phyloP scores from a whole-genome alignment of 768 basidiomycete species.

The Psilocybe cubensis region DNA sequence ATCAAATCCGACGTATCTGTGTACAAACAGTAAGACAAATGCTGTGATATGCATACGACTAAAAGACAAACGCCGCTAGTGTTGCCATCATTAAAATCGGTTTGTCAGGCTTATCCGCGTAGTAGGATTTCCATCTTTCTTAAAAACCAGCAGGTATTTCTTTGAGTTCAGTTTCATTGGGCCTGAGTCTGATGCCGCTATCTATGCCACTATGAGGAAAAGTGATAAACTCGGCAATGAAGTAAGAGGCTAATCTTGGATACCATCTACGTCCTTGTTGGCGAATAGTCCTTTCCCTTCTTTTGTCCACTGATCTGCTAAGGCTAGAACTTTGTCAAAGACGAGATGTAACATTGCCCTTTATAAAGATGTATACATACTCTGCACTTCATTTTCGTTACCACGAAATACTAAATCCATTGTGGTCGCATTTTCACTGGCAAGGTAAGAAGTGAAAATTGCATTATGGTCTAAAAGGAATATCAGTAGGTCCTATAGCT shows the following conservation, averaged over 20 bases:
- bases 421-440: slow-evolving; percentile 49
- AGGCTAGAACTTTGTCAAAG: slow-evolving; percentile 9
- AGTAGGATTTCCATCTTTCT: slow-evolving; percentile 51
- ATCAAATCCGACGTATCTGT: too few species aligned
- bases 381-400: slow-evolving; percentile 36
- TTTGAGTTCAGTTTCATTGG: slow-evolving; percentile 49
- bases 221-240: neutral
- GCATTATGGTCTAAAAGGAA: slow-evolving; percentile 42
- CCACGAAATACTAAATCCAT: slow-evolving; percentile 51
- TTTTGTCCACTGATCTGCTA: slow-evolving; percentile 7
- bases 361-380: neutral
- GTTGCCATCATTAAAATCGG: slow-evolving; percentile 40
- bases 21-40: too few species aligned
- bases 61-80: slow-evolving; percentile 44
- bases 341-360: slow-evolving; percentile 30
- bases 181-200: slow-evolving; percentile 59
- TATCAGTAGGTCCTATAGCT: neutral
- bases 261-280: slow-evolving; percentile 3
- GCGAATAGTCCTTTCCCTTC: slow-evolving; percentile 4
- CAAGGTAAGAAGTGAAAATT: slow-evolving; percentile 41
- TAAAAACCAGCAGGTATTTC: slow-evolving; percentile 51
- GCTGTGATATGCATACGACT: too few species aligned
- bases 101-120: slow-evolving; percentile 54
- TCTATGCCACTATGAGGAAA: slow-evolving; percentile 46
- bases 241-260: neutral